Conservation (phyloP, 2,329 filamentous ascomycete species). For the Epichloe festucae region DNA sequence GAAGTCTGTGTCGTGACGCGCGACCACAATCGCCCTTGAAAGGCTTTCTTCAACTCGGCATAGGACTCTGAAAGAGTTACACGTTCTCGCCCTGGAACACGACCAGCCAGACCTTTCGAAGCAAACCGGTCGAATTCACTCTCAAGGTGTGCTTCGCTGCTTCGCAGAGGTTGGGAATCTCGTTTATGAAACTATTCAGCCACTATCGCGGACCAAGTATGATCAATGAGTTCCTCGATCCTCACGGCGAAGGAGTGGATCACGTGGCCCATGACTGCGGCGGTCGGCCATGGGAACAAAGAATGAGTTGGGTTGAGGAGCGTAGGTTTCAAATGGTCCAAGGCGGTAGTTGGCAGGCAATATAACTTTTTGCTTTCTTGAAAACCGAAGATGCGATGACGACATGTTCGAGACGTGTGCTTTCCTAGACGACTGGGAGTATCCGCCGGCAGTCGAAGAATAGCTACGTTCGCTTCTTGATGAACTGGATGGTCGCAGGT, state of each 20-base stretch:
- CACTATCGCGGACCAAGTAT: not conserved
- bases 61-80: not conserved
- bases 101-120: no score
- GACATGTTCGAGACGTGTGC: not conserved
- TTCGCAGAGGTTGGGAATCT: not conserved
- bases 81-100: no score
- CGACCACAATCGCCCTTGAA: not conserved
- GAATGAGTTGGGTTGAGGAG: not conserved
- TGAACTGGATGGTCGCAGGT: not conserved
- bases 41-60: not conserved
- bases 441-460: not conserved
- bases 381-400: not conserved
- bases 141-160: not conserved
- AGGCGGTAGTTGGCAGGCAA: not conserved
- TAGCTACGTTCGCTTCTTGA: not conserved
- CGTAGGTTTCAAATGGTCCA: not conserved
- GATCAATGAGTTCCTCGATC: not conserved
- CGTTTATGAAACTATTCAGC: not conserved
- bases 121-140: not conserved
- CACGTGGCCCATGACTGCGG: not conserved
- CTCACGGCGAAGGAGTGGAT: not conserved
- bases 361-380: not conserved
- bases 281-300: not conserved
- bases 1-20: not conserved
- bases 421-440: not conserved